These are phyloP conservation scores for Scleroderma citrinum DNA, from an alignment of 768 basidiomycete species.

Conservation along the genomic window DNA sequence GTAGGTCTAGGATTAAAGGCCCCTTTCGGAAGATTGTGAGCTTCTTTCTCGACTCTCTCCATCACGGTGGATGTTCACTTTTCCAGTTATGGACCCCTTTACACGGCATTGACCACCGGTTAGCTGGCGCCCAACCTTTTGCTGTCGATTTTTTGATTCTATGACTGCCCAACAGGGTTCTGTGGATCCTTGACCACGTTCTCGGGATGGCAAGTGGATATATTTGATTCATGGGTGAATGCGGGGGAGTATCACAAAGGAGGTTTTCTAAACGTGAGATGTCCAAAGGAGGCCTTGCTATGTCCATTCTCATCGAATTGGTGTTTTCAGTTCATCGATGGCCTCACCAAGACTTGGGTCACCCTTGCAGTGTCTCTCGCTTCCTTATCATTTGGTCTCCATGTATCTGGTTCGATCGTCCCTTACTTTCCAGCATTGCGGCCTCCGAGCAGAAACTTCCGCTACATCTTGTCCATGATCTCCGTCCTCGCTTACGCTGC, in stretches of 20 bases:
- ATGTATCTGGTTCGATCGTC: conserved; percentile 42
- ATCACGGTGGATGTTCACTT: conserved; percentile 6
- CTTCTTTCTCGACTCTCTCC: conserved; percentile 6
- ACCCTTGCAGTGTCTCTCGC: conserved; percentile 74
- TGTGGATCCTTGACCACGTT: conserved; percentile 97
- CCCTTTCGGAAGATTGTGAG: conserved; percentile 72
- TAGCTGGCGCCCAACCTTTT: conserved; percentile 8
- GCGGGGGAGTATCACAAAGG: conserved; percentile 45
- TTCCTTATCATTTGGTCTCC: conserved; percentile 71
- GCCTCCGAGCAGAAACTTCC: conserved; percentile 39
- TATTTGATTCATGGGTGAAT: conserved; percentile 85
- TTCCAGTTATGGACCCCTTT: conserved; percentile 78
- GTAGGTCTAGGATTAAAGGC: conserved; percentile 63
- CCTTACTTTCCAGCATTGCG: conserved; percentile 37
- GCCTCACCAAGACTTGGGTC: conserved; percentile 70
- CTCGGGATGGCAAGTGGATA: conserved; percentile 89
- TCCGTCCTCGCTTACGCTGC: conserved; percentile 68
- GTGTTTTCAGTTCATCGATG: conserved; percentile 71
- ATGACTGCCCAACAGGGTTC: conserved; percentile 49
- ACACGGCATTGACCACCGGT: conserved; percentile 87
- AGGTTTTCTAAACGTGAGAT: conserved; percentile 68
- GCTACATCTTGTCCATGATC: conserved; percentile 46
- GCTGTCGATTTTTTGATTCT: neutral
- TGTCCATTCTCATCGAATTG: conserved; percentile 3
- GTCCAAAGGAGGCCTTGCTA: neutral